Evolutionary conservation across 805 yeast species (phyloP).

Genomic region (Nakazawaea ishiwadae): DNA sequence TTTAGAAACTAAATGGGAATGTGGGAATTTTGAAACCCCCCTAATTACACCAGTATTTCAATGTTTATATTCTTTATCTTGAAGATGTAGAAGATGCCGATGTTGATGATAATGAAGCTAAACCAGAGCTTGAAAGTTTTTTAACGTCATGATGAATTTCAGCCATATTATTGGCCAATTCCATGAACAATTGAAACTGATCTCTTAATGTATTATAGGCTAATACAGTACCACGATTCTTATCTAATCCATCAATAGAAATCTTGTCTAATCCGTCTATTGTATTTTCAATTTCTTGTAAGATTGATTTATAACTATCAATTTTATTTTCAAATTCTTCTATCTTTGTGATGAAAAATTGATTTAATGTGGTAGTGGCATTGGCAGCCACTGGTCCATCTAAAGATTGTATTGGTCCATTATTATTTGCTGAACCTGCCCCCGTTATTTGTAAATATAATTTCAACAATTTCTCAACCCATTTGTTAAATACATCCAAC

Average conservation of each 20-base stretch:
- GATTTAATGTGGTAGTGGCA: conserved; percentile 46
- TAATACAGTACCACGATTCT: conserved; percentile 33
- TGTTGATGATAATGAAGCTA: too few species aligned
- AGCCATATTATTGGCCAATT: conserved; percentile 68
- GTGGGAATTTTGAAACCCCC: too few species aligned
- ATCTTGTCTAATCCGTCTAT: conserved; percentile 57
- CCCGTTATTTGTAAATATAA: conserved; percentile 31
- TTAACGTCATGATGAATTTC: conserved; percentile 57
- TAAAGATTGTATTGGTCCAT: conserved; percentile 18
- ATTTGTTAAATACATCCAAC: conserved; percentile 29
- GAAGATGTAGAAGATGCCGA: too few species aligned
- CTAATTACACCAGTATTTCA: too few species aligned
- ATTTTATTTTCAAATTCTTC: conserved; percentile 40
- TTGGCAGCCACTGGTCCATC: conserved; percentile 23
- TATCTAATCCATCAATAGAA: conserved; percentile 29
- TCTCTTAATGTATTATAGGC: conserved; percentile 60
- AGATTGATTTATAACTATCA: conserved; percentile 40
- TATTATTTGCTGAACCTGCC: conserved; percentile 28
- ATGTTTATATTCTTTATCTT: too few species aligned
- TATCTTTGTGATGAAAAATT: conserved; percentile 44
- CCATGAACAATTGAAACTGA: conserved; percentile 70
- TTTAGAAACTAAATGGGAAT: too few species aligned
- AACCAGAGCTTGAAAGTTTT: conserved; percentile 16
- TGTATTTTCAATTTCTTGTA: conserved; percentile 56
- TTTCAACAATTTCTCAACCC: conserved; percentile 33